Percentiles rank a stretch among this genome's conserved stretches.
Conservation (phyloP, 495 filamentous ascomycete species). For the Chaetomidium leptoderma region DNA sequence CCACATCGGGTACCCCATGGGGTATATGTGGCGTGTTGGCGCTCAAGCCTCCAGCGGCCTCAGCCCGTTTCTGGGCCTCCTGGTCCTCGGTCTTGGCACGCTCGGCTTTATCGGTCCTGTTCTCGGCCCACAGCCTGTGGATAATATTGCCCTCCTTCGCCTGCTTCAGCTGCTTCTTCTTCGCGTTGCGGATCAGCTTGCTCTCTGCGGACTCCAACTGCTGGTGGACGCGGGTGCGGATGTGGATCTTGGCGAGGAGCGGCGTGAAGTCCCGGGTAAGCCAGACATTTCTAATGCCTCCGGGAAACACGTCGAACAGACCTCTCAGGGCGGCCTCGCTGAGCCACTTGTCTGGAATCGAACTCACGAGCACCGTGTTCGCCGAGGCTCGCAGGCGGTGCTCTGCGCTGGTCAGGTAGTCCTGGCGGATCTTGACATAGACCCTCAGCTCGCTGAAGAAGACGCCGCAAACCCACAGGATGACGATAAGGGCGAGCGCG, state of each 20-base stretch:
- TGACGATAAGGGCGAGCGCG: conserved; percentile 70
- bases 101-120: conserved; percentile 48
- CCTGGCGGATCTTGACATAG: conserved; percentile 92
- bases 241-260: conserved; percentile 79
- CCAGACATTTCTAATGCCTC: conserved; percentile 94
- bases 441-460: conserved; percentile 82
- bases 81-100: conserved; percentile 50
- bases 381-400: conserved; percentile 93
- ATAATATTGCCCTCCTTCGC: conserved; percentile 58
- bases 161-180: conserved; percentile 68
- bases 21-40: conserved; percentile 75
- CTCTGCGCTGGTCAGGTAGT: conserved; percentile 91
- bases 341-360: conserved; percentile 86
- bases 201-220: conserved; percentile 81
- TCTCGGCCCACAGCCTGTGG: conserved; percentile 40
- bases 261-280: conserved; percentile 89
- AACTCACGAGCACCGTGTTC: conserved; percentile 87
- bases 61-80: conserved; percentile 57
- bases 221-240: conserved; percentile 65
- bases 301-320: conserved; percentile 96
- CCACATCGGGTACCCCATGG: conserved; percentile 64
- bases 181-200: conserved; percentile 70
- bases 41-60: conserved; percentile 64
- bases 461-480: conserved; percentile 80
- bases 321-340: conserved; percentile 70